Evolutionary conservation across 192 early-diverging fungal genomes (phyloP), one percentile per base, ranked within the genome.

Genomic region (Chytriomyces sp.): DNA sequence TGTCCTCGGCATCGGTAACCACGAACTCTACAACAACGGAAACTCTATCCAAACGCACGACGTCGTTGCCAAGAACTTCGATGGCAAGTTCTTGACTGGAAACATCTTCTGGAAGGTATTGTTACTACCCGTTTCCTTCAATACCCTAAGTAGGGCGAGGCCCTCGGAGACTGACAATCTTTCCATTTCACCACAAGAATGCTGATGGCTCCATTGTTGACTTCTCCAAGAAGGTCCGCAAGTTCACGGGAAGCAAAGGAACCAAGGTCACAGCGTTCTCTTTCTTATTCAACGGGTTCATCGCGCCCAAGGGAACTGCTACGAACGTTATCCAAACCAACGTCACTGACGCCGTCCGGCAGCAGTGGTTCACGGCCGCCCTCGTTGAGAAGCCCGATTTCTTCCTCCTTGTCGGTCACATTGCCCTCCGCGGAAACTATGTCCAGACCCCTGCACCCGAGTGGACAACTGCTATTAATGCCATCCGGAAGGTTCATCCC

Each of bases 191-290:
- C 17, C 30, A 53, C 34, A 77, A n/a, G 17, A 49, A 49, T 14
- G 17, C 44, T n/a, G 44, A 49, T 22, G 44, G 44, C 44, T 49
- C 44, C 44, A 22, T 49, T 22, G 25, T 76, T 83, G 70, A 80
- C 79, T 31, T 73, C 78, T 30, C 83, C 78, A 22, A 79, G 41
- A 82, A 70, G 39, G 54, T 73, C 65, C 62, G 72, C 52, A 61
- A 76, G 49, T 73, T 78, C 34, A 58, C 33, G 52, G 82, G 84
- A 30, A 53, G 70, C 33, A 52, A 73, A 38, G 80, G 80, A 31
- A 77, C 81, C 37, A 81, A 82, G n/a, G 85, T 87, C 25, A 75
- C 84, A 60, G 71, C 80, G 34, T 83, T 84, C 25, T 83, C 83
- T 38, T 87, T 82, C 73, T 61, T 87, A 25, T 84, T 69, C 74